Evolutionary conservation across 176 grass and related monocot genomes (phyloP).

Genomic region (Triticum timopheevii): DNA sequence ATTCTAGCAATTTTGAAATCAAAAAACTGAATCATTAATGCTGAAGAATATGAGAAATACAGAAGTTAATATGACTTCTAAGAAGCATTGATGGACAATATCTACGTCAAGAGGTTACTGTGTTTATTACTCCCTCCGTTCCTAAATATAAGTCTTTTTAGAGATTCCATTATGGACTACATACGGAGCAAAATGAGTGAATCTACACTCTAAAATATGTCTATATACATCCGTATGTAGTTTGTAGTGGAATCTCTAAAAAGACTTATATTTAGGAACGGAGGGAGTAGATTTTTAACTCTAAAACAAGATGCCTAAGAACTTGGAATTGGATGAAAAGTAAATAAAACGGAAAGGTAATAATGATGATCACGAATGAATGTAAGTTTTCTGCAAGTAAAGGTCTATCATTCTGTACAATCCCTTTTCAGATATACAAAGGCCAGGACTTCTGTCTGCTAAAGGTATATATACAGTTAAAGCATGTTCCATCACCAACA

Average conservation of each 20-base stretch:
- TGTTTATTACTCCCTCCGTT: background rate
- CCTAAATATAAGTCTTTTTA: too few species aligned
- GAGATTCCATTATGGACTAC: too few species aligned
- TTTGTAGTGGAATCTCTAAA: too few species aligned
- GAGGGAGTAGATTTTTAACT: conserved; percentile 4
- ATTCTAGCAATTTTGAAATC: conserved; percentile 66
- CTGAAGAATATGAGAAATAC: conserved; percentile 27
- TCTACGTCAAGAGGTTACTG: background rate
- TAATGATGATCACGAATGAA: background rate
- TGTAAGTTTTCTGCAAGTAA: conserved; percentile 12
- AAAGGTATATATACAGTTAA: conserved; percentile 21
- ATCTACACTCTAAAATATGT: too few species aligned
- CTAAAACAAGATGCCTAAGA: background rate
- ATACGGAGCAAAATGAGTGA: too few species aligned
- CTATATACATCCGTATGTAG: too few species aligned
- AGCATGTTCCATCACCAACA: conserved; percentile 7
- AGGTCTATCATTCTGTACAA: background rate
- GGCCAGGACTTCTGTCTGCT: background rate
- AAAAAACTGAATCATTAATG: conserved; percentile 35
- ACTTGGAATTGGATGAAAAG: background rate
- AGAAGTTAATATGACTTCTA: conserved; percentile 9
- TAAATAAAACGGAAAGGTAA: background rate
- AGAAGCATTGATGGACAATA: conserved; percentile 26
- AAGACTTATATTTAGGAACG: too few species aligned
- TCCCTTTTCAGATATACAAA: background rate